phyloP scores from a whole-genome alignment of 2,329 filamentous ascomycete species.

The Pseudodiploospora longispora region DNA sequence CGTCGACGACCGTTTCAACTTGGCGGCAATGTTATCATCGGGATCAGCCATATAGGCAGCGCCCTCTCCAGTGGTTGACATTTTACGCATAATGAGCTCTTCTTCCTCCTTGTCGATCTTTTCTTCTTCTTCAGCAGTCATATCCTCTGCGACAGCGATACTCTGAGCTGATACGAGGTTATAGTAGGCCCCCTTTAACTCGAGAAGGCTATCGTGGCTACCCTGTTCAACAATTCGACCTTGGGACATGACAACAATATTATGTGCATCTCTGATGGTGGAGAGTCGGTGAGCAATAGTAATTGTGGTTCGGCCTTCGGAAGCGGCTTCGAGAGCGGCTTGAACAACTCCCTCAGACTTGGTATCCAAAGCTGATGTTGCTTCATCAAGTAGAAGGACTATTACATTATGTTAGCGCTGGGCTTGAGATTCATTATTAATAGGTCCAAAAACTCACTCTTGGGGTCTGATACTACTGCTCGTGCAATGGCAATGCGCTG shows the following conservation, averaged over 20 bases:
- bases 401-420: conserved; percentile 9
- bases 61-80: conserved; percentile 30
- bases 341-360: conserved; percentile 93
- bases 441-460: conserved; percentile 39
- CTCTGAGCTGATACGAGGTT: conserved; percentile 84
- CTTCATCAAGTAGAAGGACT: conserved; percentile 86
- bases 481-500: conserved; percentile 93
- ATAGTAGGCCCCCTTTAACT: conserved; percentile 64
- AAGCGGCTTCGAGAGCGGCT: conserved; percentile 78
- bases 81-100: conserved; percentile 38
- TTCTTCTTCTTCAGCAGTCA: conserved; percentile 43
- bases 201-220: conserved; percentile 72
- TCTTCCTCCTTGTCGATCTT: conserved; percentile 42
- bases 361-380: conserved; percentile 87
- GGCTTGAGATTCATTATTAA: not conserved
- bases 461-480: conserved; percentile 84
- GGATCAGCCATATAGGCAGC: conserved; percentile 44
- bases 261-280: conserved; percentile 89
- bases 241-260: conserved; percentile 86
- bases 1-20: conserved; percentile 48
- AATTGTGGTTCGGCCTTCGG: conserved; percentile 84
- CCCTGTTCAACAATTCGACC: conserved; percentile 88
- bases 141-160: conserved; percentile 55
- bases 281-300: conserved; percentile 93
- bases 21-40: conserved; percentile 53